Base-by-base conservation (phyloP, 2,329 filamentous ascomycete genomes). In the Pyricularia sp. region DNA sequence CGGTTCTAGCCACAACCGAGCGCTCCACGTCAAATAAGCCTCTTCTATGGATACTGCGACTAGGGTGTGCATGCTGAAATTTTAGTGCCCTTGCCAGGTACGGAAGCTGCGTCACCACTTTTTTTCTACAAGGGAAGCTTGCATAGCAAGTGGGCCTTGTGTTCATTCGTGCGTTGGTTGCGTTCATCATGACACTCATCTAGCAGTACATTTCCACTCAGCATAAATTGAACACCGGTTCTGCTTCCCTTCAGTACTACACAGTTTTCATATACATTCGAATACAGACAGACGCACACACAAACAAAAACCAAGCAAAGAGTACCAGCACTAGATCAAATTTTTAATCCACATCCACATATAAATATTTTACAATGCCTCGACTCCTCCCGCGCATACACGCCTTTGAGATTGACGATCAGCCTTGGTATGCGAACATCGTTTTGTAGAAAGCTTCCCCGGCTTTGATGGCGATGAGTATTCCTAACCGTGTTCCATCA, bases 361-460 rank as follows among this genome's bases (percentile, higher is more conserved):
- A 59, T 25, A 26, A 6, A 61, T 25, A n/a, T n/a, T n/a, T n/a
- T 9, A 14, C 58, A 61, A 61, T 61, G 58, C 5, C 58, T 3
- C 6, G 11, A 26, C 6, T 84, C 58, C 76, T 87, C 69, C 86
- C 85, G 9, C 84, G 87, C 10, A 79, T 88, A 77, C 87, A 90
- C 75, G 83, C 90, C 72, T 88, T 88, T 71, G 89, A 91, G 80
- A 88, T 91, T 71, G 84, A 88, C 72, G 89, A 91, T 74, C 87
- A 89, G 77, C 73, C 84, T 69, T 91, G 89, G 88, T 90, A 80
- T 69, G 78, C 71, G 50, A 64, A 64, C 65, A n/a, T 67, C 58
- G 55, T 26, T 65, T 36, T 26, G 20, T n/a, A 50, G 26, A 26
- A 26, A 12, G 6, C 33, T 11, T n/a, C 58, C 25, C 25, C 10